Conservation (phyloP, 805 yeast species). For the Ogataea nonfermentans region DNA sequence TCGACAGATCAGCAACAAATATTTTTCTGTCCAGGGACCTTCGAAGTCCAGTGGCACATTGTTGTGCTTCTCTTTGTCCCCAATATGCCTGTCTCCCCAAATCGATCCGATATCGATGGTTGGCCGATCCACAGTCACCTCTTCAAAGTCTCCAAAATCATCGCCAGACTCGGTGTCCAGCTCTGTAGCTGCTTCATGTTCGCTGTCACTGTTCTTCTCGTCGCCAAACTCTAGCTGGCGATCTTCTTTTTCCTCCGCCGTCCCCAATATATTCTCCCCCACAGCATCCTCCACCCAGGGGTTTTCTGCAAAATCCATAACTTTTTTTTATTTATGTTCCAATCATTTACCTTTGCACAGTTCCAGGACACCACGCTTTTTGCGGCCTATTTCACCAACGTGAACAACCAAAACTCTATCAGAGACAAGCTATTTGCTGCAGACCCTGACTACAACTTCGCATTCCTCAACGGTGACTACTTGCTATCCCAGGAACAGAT, state of each 20-base stretch:
- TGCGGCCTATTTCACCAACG: constrained; percentile 41
- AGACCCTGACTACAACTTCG: constrained; percentile 52
- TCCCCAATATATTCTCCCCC: neutral
- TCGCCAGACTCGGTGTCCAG: neutral
- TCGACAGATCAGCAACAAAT: neutral
- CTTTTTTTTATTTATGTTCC: constrained; percentile 11
- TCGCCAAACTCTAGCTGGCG: no score
- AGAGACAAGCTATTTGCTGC: constrained; percentile 44
- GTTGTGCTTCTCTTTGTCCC: neutral
- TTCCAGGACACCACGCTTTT: constrained; percentile 22
- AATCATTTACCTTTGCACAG: constrained; percentile 18
- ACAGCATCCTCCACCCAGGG: constrained; percentile 7
- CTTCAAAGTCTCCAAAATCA: constrained; percentile 1
- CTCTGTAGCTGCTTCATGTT: neutral
- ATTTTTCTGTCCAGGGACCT: constrained; percentile 4
- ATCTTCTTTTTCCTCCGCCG: neutral
- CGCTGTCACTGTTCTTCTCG: no score
- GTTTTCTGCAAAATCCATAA: constrained; percentile 12
- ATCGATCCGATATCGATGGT: neutral
- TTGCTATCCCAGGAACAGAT: constrained; percentile 63
- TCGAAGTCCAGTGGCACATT: neutral
- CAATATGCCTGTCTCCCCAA: neutral
- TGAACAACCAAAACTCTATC: constrained; percentile 45
- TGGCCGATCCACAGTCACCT: constrained; percentile 1
- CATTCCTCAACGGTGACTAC: constrained; percentile 61